Conservation (phyloP, 441 rosid species). For the Breynia disticha region DNA sequence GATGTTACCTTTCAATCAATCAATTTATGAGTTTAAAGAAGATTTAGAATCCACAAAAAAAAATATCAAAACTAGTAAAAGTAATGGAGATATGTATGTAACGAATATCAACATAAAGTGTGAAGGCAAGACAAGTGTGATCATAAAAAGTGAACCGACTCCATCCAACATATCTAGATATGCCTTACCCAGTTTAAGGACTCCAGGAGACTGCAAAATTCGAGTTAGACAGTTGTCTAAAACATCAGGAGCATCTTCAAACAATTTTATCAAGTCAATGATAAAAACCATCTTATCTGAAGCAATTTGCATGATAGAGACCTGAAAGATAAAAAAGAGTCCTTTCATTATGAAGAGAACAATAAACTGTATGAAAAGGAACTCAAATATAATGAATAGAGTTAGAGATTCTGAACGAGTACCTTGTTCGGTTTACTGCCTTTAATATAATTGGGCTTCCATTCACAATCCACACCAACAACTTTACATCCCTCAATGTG, state of each 20-base stretch:
- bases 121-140: too few relatives aligned
- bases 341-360: constrained; percentile 10
- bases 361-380: background rate
- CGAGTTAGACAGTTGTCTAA: constrained; percentile 59
- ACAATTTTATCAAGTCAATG: constrained; percentile 83
- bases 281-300: constrained; percentile 60
- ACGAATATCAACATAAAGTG: background rate
- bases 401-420: constrained; percentile 4
- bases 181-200: constrained; percentile 76
- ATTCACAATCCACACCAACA: constrained; percentile 86
- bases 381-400: background rate
- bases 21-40: too few relatives aligned
- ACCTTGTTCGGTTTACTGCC: constrained; percentile 79
- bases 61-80: too few relatives aligned
- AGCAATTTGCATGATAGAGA: constrained; percentile 91
- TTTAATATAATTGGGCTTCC: constrained; percentile 81
- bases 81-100: background rate
- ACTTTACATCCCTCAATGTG: constrained; percentile 64
- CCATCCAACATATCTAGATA: constrained; percentile 9
- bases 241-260: constrained; percentile 45
- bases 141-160: constrained; percentile 1
- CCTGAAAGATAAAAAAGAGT: constrained; percentile 41
- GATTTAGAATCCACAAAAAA: too few relatives aligned
- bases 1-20: too few relatives aligned
- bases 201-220: constrained; percentile 59